Conservation (phyloP, 2,329 filamentous ascomycete species). For the Thelonectria rubi region DNA sequence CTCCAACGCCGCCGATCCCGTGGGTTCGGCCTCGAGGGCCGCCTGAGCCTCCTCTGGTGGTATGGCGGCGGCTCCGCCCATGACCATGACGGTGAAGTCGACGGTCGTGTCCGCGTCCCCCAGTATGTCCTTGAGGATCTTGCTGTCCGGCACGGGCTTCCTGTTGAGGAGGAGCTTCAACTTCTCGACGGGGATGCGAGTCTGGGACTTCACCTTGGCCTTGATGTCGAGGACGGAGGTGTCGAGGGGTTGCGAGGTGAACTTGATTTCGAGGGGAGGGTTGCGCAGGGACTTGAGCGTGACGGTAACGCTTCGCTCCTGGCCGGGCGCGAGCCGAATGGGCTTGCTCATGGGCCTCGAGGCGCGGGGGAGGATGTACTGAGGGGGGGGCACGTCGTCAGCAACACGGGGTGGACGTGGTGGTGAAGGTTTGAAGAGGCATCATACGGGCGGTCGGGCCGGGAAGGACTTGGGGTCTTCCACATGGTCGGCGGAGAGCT, state of each 20-base stretch:
- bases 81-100: constrained; percentile 88
- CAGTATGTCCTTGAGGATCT: constrained; percentile 78
- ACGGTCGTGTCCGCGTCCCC: constrained; percentile 60
- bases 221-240: constrained; percentile 86
- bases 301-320: constrained; percentile 64
- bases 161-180: constrained; percentile 87
- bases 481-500: constrained; percentile 89
- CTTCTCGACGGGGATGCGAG: constrained; percentile 75
- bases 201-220: constrained; percentile 69
- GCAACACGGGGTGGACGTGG: background rate
- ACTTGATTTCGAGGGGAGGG: constrained; percentile 72
- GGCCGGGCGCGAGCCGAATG: constrained; percentile 58
- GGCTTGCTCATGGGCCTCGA: constrained; percentile 64
- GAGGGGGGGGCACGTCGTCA: constrained; percentile 2
- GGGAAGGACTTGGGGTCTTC: constrained; percentile 85
- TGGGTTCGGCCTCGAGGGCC: constrained; percentile 31
- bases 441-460: constrained; percentile 74
- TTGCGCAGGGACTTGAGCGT: constrained; percentile 81
- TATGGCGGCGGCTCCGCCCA: constrained; percentile 70
- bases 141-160: constrained; percentile 82
- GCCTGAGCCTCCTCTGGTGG: constrained; percentile 53
- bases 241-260: constrained; percentile 69
- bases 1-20: constrained; percentile 70
- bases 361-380: constrained; percentile 80
- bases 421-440: background rate